These are phyloP conservation scores for Penicillium sp. DNA, from an alignment of 2,329 filamentous ascomycete genomes.

Conservation along the genomic window DNA sequence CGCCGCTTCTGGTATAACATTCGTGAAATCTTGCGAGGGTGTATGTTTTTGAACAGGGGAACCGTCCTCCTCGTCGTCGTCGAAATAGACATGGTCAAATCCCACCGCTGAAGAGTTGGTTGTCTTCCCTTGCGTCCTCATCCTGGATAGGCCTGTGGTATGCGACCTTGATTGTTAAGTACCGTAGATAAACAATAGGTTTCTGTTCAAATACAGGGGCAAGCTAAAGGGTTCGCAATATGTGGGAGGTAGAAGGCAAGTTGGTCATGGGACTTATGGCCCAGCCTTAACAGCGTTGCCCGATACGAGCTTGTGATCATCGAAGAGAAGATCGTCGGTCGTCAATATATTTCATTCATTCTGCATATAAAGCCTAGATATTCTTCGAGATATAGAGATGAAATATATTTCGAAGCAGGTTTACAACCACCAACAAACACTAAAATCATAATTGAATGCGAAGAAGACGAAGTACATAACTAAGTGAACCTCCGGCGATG, in stretches of 20 bases:
- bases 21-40: neutral
- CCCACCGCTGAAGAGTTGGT: neutral
- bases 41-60: neutral
- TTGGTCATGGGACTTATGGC: constrained; percentile 2
- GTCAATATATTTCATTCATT: neutral
- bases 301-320: constrained; percentile 3
- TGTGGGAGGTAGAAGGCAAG: neutral
- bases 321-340: neutral
- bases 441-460: neutral
- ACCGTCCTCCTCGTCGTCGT: neutral
- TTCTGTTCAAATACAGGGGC: neutral
- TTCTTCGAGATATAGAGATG: neutral
- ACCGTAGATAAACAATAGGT: neutral
- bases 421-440: neutral
- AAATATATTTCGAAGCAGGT: neutral
- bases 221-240: neutral
- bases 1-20: neutral
- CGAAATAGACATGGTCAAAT: constrained; percentile 2
- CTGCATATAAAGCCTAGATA: neutral
- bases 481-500: neutral
- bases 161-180: neutral
- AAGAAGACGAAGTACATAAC: neutral
- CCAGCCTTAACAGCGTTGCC: neutral
- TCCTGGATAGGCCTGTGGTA: neutral
- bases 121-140: neutral